These are phyloP conservation scores for Fibroporia radiculosa DNA, from an alignment of 768 basidiomycete genomes.

Conservation along the genomic window DNA sequence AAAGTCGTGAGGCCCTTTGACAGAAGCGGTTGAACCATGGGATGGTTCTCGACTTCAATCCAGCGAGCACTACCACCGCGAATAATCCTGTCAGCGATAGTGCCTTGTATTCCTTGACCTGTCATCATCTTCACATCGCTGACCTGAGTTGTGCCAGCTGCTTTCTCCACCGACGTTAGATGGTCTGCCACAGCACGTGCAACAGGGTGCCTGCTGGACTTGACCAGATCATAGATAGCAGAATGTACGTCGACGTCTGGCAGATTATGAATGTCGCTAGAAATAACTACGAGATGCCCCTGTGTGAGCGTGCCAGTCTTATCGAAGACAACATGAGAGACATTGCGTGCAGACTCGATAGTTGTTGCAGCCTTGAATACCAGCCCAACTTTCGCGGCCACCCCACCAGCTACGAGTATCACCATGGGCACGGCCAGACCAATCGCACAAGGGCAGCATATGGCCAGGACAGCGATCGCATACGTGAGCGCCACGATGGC, in stretches of 20 bases:
- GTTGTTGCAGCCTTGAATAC: conserved; percentile 29
- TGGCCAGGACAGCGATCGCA: conserved; percentile 41
- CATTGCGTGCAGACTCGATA: conserved; percentile 35
- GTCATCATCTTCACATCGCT: conserved; percentile 23
- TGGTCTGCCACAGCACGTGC: conserved; percentile 26
- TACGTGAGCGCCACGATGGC: conserved; percentile 37
- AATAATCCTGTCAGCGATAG: conserved; percentile 23
- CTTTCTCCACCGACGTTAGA: conserved; percentile 11
- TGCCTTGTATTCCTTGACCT: conserved; percentile 30
- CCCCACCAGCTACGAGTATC: conserved; percentile 25
- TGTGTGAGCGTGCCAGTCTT: conserved; percentile 54
- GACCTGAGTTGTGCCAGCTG: conserved; percentile 7
- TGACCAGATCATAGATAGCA: conserved; percentile 23
- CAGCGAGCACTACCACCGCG: conserved; percentile 31
- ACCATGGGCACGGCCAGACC: conserved; percentile 31
- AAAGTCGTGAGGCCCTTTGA: conserved; percentile 38
- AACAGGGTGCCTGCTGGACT: conserved; percentile 28
- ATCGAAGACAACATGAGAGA: conserved; percentile 44
- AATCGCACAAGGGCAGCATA: conserved; percentile 47
- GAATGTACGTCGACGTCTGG: conserved; percentile 5
- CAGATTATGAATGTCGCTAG: conserved; percentile 19
- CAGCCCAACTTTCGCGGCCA: conserved; percentile 24
- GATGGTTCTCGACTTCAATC: conserved; percentile 22
- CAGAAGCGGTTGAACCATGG: conserved; percentile 24
- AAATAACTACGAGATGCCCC: conserved; percentile 33